phyloP scores from a whole-genome alignment of 1,284 basidiomycete species.

The Singerocomus rubriflavus region DNA sequence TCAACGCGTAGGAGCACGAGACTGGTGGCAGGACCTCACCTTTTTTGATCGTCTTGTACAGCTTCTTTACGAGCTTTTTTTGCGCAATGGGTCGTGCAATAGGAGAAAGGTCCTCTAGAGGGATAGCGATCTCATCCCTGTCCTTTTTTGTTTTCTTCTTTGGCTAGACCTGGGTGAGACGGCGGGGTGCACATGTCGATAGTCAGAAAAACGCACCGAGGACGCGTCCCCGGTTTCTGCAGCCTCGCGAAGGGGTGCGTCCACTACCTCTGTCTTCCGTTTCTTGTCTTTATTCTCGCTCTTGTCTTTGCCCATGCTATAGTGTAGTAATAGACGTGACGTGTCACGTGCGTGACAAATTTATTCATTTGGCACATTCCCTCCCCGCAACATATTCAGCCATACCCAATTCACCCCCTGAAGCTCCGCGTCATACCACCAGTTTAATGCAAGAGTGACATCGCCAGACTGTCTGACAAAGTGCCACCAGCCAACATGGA shows the following conservation, averaged over 20 bases:
- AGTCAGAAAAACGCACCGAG: conserved; percentile 35
- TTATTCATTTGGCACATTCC: conserved; percentile 25
- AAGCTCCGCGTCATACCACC: conserved; percentile 84
- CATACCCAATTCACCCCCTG: conserved; percentile 67
- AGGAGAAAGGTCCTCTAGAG: conserved; percentile 81
- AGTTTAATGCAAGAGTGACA: conserved; percentile 77
- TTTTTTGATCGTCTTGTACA: conserved; percentile 92
- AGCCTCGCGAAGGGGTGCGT: conserved; percentile 38
- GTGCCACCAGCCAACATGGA: conserved; percentile 92
- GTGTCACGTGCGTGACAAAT: conserved; percentile 25
- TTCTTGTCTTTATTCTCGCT: conserved; percentile 60
- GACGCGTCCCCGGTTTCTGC: conserved; percentile 52
- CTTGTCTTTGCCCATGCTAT: conserved; percentile 65
- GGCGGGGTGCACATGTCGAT: not conserved
- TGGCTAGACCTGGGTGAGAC: conserved; percentile 35
- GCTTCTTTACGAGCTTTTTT: conserved; percentile 89
- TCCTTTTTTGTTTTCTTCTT: conserved; percentile 58
- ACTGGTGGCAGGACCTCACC: conserved; percentile 44
- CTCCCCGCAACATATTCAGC: conserved; percentile 58
- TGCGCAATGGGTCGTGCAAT: conserved; percentile 88
- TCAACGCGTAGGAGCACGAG: conserved; percentile 5
- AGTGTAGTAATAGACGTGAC: conserved; percentile 17
- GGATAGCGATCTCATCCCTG: conserved; percentile 67
- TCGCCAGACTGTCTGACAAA: conserved; percentile 67
- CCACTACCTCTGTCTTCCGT: conserved; percentile 27